A percentile compares a stretch with the other conserved stretches of the same genome.
Conservation (phyloP, 768 basidiomycete genomes). For the Boletus subparvulus region DNA sequence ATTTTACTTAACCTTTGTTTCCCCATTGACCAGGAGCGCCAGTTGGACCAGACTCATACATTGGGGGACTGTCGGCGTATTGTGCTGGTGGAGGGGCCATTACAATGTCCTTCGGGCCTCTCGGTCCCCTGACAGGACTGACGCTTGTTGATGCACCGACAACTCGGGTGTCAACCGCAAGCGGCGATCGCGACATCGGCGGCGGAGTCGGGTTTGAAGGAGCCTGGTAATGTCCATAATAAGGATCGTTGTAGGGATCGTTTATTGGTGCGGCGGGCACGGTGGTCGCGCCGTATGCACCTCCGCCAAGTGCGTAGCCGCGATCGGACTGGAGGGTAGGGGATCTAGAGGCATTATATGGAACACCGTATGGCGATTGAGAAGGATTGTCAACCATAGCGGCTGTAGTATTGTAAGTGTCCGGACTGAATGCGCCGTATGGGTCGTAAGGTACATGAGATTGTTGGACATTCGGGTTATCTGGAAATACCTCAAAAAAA, state of each 20-base stretch:
- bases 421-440: slow-evolving; percentile 41
- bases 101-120: slow-evolving; percentile 33
- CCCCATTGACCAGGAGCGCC: slow-evolving; percentile 55
- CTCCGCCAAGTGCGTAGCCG: slow-evolving; percentile 58
- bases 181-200: slow-evolving; percentile 36
- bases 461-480: slow-evolving; percentile 53
- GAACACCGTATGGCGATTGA: slow-evolving; percentile 16
- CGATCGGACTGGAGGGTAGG: slow-evolving; percentile 39
- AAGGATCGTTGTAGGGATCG: slow-evolving; percentile 27
- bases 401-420: slow-evolving; percentile 40
- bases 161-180: slow-evolving; percentile 41
- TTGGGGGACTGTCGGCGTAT: slow-evolving; percentile 60
- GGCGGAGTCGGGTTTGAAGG: slow-evolving; percentile 25
- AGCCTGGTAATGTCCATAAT: slow-evolving; percentile 26
- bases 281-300: slow-evolving; percentile 51
- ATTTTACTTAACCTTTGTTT: slow-evolving; percentile 31
- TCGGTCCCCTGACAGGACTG: slow-evolving; percentile 47
- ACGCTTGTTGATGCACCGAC: slow-evolving; percentile 24
- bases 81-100: slow-evolving; percentile 24
- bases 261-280: slow-evolving; percentile 43
- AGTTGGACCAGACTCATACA: slow-evolving; percentile 57
- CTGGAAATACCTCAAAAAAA: slow-evolving; percentile 33
- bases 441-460: slow-evolving; percentile 54
- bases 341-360: slow-evolving; percentile 14
- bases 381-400: slow-evolving; percentile 8